Conservation (phyloP, 116 monocot species). For the Trichopus zeylanicus region DNA sequence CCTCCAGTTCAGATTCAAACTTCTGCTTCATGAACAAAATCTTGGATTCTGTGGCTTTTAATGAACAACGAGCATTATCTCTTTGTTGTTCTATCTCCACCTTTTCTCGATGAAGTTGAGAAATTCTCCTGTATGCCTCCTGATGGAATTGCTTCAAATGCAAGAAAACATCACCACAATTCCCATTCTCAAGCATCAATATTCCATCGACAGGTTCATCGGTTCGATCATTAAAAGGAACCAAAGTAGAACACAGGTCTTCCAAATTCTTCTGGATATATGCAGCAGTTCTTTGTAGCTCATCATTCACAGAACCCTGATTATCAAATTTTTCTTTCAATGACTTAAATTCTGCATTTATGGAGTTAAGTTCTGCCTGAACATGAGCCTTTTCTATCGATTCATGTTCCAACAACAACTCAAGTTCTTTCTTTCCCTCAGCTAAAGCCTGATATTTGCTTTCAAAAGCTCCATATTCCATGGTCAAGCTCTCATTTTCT, state of each 20-base stretch:
- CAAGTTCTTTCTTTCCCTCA: slow-evolving; percentile 42
- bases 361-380: slow-evolving; percentile 26
- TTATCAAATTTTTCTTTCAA: slow-evolving; percentile 39
- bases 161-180: slow-evolving; percentile 25
- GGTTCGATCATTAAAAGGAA: slow-evolving; percentile 26
- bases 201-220: slow-evolving; percentile 11
- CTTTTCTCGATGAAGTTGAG: slow-evolving; percentile 42
- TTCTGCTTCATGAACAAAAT: slow-evolving; percentile 30
- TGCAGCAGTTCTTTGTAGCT: slow-evolving; percentile 27
- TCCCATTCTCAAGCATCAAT: slow-evolving; percentile 22
- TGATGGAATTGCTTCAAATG: slow-evolving; percentile 41
- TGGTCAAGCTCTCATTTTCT: slow-evolving; percentile 36
- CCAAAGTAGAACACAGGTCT: slow-evolving; percentile 23
- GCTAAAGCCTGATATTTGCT: slow-evolving; percentile 29
- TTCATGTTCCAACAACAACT: slow-evolving; percentile 51
- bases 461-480: slow-evolving; percentile 32
- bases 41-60: slow-evolving; percentile 18
- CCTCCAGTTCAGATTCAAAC: slow-evolving; percentile 38
- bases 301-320: slow-evolving; percentile 27
- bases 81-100: slow-evolving; percentile 37
- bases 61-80: slow-evolving; percentile 13
- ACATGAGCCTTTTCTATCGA: slow-evolving; percentile 32
- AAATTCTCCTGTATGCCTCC: slow-evolving; percentile 24
- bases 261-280: slow-evolving; percentile 35
- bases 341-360: slow-evolving; percentile 27